Conservation (phyloP, 176 grass and related monocot species). For the Tuctoria greenei region DNA sequence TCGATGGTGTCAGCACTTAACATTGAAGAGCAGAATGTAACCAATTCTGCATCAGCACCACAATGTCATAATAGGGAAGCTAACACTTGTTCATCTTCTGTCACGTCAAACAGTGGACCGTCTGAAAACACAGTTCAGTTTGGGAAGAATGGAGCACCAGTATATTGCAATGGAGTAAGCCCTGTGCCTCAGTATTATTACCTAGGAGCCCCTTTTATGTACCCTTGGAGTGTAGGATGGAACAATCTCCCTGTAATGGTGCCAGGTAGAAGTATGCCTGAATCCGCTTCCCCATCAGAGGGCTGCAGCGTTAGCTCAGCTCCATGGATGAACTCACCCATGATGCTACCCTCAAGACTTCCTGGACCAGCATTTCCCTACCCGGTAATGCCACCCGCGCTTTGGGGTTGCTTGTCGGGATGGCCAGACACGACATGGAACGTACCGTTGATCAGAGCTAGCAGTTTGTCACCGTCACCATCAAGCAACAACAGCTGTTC, state of each 20-base stretch:
- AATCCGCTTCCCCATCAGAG: no score
- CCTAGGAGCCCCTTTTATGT: slow-evolving; percentile 51
- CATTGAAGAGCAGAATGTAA: slow-evolving; percentile 43
- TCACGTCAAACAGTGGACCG: slow-evolving; percentile 40
- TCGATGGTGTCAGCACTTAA: slow-evolving; percentile 38
- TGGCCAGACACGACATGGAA: slow-evolving; percentile 59
- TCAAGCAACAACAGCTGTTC: slow-evolving; percentile 35
- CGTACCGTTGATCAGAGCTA: slow-evolving; percentile 48
- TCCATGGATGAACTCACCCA: slow-evolving; percentile 25
- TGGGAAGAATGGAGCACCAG: slow-evolving; percentile 16
- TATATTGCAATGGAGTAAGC: slow-evolving; percentile 37
- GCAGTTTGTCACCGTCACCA: neutral
- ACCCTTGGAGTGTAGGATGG: slow-evolving; percentile 60
- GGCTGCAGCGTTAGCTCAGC: slow-evolving; percentile 43
- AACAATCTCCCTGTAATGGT: slow-evolving; percentile 45
- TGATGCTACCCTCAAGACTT: slow-evolving; percentile 38
- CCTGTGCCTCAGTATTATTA: slow-evolving; percentile 51
- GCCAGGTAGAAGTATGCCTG: no score
- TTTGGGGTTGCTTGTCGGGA: slow-evolving; percentile 63
- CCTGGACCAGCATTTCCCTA: slow-evolving; percentile 42
- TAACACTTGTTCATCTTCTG: slow-evolving; percentile 15
- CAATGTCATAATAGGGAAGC: slow-evolving; percentile 39
- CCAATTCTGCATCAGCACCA: slow-evolving; percentile 18
- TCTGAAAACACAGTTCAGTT: no score
- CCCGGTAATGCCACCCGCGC: slow-evolving; percentile 44